Base-by-base conservation (phyloP, 23 red algal genomes). In the Gracilaria caudata region DNA sequence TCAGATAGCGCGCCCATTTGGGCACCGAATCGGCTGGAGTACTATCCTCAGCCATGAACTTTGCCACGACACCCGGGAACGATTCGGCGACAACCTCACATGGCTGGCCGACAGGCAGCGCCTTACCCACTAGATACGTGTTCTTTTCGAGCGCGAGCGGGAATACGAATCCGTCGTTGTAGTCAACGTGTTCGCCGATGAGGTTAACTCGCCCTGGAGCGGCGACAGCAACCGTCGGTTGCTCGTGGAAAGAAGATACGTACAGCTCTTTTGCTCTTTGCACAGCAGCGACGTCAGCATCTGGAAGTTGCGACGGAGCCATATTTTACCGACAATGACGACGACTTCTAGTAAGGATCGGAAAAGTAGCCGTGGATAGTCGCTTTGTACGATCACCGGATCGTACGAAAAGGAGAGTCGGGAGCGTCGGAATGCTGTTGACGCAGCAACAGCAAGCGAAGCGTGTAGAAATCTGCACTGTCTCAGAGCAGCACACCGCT, bases 161-260 rank as follows among this genome's bases (percentile, higher is more conserved):
- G 37, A 99, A 91, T 33, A 99, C 97, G 73, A 95, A 99, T 24
- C 97, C 97, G 41, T 99, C 97, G 68, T 92, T 94, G 60, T 99
- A 99, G 68, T 99, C 97, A 0, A 87, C 91, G 78, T 99, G 97
- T 85, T 99, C 97, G 56, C 97, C 97, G 45, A 99, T 99, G 28
- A 99, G 80, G 61, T 99, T 99, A 10, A 99, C 97, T 0, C 97
- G 89, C 23, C 97, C 97, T 7, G 97, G 97, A 4, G 97, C 92
- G 21, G 91, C 93, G 17, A 51, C 84, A 7, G 92, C 91, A 0
- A 78, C 53, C 4, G 82, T 79, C 20, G 85, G 89, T 29, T 65
- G 29, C 6, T 91, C 82, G 30, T 78, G 53, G 72, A 96, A 99
- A 35, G 70, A 29, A 19, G 51, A 51, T 13, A 41, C 45, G 53